These are phyloP conservation scores for Fusarium denticulatum DNA, from an alignment of 2,329 filamentous ascomycete genomes.

Conservation along the genomic window DNA sequence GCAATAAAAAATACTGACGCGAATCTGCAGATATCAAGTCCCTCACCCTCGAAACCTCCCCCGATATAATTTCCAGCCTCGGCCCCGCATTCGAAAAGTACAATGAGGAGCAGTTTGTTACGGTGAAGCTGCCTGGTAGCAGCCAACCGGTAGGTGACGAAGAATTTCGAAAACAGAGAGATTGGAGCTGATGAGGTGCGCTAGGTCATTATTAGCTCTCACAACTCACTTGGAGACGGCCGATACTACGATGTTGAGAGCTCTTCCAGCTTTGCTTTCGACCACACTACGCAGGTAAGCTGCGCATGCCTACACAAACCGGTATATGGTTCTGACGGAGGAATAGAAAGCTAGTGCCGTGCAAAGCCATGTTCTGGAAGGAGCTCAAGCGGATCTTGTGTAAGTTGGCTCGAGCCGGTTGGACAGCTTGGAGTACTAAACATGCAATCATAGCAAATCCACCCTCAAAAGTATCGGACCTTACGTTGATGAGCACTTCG, in stretches of 20 bases:
- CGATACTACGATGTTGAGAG: slow-evolving; percentile 92
- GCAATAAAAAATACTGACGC: slow-evolving; percentile 31
- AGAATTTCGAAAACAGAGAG: neutral
- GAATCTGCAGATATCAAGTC: slow-evolving; percentile 81
- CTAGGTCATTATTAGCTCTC: slow-evolving; percentile 83
- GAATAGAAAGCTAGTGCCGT: slow-evolving; percentile 80
- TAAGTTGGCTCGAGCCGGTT: slow-evolving; percentile 55
- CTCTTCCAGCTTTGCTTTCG: slow-evolving; percentile 87
- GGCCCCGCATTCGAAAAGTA: slow-evolving; percentile 90
- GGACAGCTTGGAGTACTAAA: slow-evolving; percentile 11
- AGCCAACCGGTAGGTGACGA: slow-evolving; percentile 64
- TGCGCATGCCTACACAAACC: neutral
- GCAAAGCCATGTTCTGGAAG: slow-evolving; percentile 83
- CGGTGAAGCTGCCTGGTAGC: slow-evolving; percentile 87
- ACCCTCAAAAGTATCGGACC: slow-evolving; percentile 78
- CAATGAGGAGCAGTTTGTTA: slow-evolving; percentile 93
- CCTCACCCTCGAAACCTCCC: slow-evolving; percentile 76
- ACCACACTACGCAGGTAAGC: slow-evolving; percentile 80
- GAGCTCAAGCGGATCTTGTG: slow-evolving; percentile 81
- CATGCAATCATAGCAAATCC: slow-evolving; percentile 71
- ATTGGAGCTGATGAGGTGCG: slow-evolving; percentile 11
- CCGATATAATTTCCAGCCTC: slow-evolving; percentile 75
- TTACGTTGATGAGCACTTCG: slow-evolving; percentile 90
- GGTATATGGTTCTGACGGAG: slow-evolving; percentile 20
- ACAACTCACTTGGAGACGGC: slow-evolving; percentile 82